Percentiles rank a stretch among this genome's conserved stretches.
These are phyloP conservation scores for Dalbergia cultrata DNA, from an alignment of 306 rosid species.

Conservation along the genomic window DNA sequence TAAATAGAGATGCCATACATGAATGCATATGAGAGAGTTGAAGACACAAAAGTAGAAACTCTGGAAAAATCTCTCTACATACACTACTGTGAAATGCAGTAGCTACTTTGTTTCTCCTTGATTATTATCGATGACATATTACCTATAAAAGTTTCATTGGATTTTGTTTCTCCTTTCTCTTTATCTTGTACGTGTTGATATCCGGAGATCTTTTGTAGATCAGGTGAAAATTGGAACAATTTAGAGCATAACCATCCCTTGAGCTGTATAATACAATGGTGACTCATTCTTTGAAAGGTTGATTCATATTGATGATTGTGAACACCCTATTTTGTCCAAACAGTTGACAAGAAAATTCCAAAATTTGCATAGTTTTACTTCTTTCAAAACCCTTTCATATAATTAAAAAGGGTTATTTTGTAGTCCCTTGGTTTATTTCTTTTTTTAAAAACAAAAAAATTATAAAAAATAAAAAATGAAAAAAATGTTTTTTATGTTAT, in stretches of 20 bases:
- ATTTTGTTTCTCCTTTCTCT: background rate
- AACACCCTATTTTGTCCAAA: too few relatives aligned
- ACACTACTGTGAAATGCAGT: background rate
- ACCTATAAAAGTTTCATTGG: background rate
- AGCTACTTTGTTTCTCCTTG: background rate
- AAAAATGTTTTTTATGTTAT: too few relatives aligned
- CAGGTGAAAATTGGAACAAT: slow-evolving; percentile 3
- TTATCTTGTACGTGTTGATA: slow-evolving; percentile 6
- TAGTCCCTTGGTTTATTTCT: too few relatives aligned
- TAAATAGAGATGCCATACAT: too few relatives aligned
- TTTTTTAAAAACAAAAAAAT: too few relatives aligned
- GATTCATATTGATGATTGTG: slow-evolving; percentile 16
- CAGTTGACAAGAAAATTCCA: too few relatives aligned
- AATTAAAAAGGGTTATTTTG: too few relatives aligned
- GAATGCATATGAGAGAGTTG: too few relatives aligned
- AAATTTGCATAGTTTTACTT: too few relatives aligned
- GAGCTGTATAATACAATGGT: background rate
- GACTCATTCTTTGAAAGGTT: background rate
- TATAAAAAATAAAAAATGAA: too few relatives aligned
- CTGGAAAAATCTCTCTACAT: background rate
- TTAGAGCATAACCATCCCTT: background rate
- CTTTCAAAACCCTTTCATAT: too few relatives aligned
- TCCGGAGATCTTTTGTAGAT: background rate
- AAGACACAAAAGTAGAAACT: too few relatives aligned
- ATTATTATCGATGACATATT: background rate